These are phyloP conservation scores for Amanita muscaria DNA, from an alignment of 768 basidiomycete genomes.

Conservation along the genomic window DNA sequence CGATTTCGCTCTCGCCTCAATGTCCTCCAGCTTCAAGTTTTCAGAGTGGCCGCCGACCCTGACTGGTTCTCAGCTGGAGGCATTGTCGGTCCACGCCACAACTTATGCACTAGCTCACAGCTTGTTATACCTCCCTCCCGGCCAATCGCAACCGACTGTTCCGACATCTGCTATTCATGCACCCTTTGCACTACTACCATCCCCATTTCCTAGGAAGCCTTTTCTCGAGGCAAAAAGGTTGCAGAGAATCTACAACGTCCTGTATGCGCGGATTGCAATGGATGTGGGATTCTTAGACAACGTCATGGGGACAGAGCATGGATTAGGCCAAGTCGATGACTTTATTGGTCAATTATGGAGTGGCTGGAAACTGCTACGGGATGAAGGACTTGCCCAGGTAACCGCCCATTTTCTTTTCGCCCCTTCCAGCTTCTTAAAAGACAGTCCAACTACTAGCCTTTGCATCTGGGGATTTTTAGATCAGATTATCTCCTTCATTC, in stretches of 20 bases:
- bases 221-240: slow-evolving; percentile 59
- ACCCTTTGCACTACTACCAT: slow-evolving; percentile 81
- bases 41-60: slow-evolving; percentile 71
- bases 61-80: slow-evolving; percentile 44
- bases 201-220: slow-evolving; percentile 68
- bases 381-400: slow-evolving; percentile 47
- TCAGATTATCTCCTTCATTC: slow-evolving; percentile 90
- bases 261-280: slow-evolving; percentile 79
- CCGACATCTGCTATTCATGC: slow-evolving; percentile 82
- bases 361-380: slow-evolving; percentile 71
- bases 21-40: slow-evolving; percentile 33
- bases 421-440: too few relatives aligned
- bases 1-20: too few relatives aligned
- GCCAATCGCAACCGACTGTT: slow-evolving; percentile 34
- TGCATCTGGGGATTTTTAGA: slow-evolving; percentile 86
- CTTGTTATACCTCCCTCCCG: slow-evolving; percentile 68
- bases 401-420: slow-evolving; percentile 3
- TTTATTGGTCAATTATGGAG: slow-evolving; percentile 84
- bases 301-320: slow-evolving; percentile 72
- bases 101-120: slow-evolving; percentile 83
- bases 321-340: slow-evolving; percentile 75
- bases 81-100: slow-evolving; percentile 57
- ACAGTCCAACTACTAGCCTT: slow-evolving; percentile 37
- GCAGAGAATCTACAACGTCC: slow-evolving; percentile 71
- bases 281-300: slow-evolving; percentile 74